Percentiles rank a stretch among this genome's conserved stretches.
These are phyloP conservation scores for Fusarium sp. DNA, from an alignment of 2,329 filamentous ascomycete species.

Conservation along the genomic window DNA sequence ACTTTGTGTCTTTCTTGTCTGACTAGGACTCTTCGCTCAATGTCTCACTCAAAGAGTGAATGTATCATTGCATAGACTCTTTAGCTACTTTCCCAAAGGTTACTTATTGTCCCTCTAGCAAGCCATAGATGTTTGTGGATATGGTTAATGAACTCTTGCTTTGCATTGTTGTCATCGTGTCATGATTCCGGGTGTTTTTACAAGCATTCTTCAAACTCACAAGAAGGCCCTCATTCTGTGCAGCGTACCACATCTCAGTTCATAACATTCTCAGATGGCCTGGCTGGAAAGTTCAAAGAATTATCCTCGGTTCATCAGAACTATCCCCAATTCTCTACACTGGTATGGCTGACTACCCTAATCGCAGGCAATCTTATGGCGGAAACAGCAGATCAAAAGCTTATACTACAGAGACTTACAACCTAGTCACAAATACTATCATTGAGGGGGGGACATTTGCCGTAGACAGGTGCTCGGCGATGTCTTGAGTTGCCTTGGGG, in stretches of 20 bases:
- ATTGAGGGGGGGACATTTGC: too few species aligned
- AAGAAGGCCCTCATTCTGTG: fast-evolving
- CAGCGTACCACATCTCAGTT: not conserved
- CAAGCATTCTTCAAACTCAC: too few species aligned
- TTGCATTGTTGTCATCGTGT: not conserved
- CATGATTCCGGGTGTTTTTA: not conserved
- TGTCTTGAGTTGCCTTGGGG: too few species aligned
- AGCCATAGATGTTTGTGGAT: not conserved
- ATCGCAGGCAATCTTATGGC: not conserved
- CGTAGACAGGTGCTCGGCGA: not conserved
- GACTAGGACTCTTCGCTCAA: not conserved
- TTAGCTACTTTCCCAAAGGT: fast-evolving
- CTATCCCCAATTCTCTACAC: not conserved
- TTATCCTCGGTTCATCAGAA: too few species aligned
- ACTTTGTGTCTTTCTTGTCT: not conserved
- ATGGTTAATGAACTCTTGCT: too few species aligned
- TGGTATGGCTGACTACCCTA: too few species aligned
- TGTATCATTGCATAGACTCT: fast-evolving
- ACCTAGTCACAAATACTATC: too few species aligned
- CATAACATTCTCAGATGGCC: not conserved
- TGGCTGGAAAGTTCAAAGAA: not conserved
- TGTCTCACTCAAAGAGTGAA: too few species aligned
- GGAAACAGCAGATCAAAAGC: too few species aligned
- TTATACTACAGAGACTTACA: not conserved
- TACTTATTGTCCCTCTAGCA: fast-evolving